Base-by-base conservation (phyloP, 495 filamentous ascomycete species). In the Aspergillus steynii region DNA sequence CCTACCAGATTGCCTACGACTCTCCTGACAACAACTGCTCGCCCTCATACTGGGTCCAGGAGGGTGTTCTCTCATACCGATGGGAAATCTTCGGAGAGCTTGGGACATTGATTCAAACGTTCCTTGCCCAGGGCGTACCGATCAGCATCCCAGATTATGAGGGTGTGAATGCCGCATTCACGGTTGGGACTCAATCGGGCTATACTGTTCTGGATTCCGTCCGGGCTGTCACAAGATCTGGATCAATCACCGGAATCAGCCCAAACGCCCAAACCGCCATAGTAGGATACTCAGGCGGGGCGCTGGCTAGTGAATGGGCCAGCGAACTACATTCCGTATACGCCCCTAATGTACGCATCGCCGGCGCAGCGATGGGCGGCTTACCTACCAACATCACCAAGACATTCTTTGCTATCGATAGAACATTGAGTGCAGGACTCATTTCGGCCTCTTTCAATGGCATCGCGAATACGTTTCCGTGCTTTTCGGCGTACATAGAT, bases 221-320 rank as follows among this genome's bases (percentile, higher is more conserved):
- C 20, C 74, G 77, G n/a, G 78, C 80, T 20, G 71, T 73, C 12
- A 53, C 80, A 0, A 63, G 65, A 6, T 60, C 69, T 0, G 32
- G 8, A 1, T 2, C 59, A 6, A 27, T 58, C 5, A 61, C 61
- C 7, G 58, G 60, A 0, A 51, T 68, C 26, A 52, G 49, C 0
- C 29, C 58, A n/a, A 37, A 54, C 37, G 64, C 70, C 15, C 55
- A 57, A 14, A 59, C 68, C n/a, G 72, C 69, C 2, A 59, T 84
- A 61, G 83, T 74, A 69, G 82, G 82, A 34, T 83, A 83, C 63
- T 80, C 77, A 12, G 82, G 82, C 26, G 82, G 82, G 15, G 68
- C 71, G 1, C 58, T 82, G 9, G 80, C 81, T 0, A 77, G 65
- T 20, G 79, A 74, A 59, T 83, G 77, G 68, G 82, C 82, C 7